Conservation (phyloP, 805 yeast species). For the Metschnikowia anglica region DNA sequence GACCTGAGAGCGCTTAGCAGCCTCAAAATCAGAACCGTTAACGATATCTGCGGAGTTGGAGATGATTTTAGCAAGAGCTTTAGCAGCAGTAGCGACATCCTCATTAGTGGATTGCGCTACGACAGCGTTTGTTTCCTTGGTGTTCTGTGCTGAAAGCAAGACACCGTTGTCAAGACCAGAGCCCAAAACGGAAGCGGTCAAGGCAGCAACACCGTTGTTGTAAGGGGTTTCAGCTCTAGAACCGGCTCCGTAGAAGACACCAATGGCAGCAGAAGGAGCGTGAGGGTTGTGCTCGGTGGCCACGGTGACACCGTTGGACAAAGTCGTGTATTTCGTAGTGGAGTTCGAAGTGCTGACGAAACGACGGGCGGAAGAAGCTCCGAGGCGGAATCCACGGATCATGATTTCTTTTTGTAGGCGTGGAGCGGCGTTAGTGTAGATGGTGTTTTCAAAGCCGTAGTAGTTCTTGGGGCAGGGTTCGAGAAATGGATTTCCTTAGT, state of each 20-base stretch:
- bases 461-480: conserved; percentile 6
- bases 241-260: conserved; percentile 74
- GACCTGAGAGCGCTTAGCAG: conserved; percentile 47
- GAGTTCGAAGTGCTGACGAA: conserved; percentile 55
- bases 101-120: conserved; percentile 54
- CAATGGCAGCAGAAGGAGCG: conserved; percentile 59
- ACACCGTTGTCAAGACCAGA: conserved; percentile 53
- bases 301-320: conserved; percentile 71
- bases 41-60: conserved; percentile 38
- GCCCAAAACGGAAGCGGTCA: conserved; percentile 53
- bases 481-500: conserved; percentile 1
- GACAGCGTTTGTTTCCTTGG: conserved; percentile 65
- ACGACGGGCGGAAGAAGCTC: conserved; percentile 47
- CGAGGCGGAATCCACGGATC: conserved; percentile 45
- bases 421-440: no score
- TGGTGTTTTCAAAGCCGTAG: no score
- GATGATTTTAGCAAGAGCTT: conserved; percentile 47
- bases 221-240: conserved; percentile 76
- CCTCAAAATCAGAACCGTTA: conserved; percentile 46
- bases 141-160: conserved; percentile 50
- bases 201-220: conserved; percentile 77
- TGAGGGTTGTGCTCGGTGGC: conserved; percentile 64
- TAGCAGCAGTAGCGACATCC: conserved; percentile 51
- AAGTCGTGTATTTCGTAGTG: conserved; percentile 67
- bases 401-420: no score